Percentiles rank a stretch among this genome's conserved stretches.
Evolutionary conservation across 306 rosid species (phyloP).

Genomic region (Hippophae gyantsensis): DNA sequence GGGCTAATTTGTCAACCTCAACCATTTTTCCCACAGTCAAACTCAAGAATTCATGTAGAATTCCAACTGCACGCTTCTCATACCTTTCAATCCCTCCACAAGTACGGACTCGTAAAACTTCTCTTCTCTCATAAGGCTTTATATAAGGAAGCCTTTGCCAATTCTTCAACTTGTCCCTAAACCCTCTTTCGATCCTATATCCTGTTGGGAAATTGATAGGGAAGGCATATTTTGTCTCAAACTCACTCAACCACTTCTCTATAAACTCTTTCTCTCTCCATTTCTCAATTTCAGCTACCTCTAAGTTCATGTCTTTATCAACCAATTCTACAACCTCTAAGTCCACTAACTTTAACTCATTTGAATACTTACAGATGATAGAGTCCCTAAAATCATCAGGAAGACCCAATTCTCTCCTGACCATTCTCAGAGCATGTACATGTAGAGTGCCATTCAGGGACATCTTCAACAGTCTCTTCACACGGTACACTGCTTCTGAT

Average conservation of each 20-base stretch:
- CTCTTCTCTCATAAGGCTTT: conserved; percentile 61
- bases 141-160: conserved; percentile 77
- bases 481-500: conserved; percentile 37
- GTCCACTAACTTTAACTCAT: conserved; percentile 42
- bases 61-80: conserved; percentile 66
- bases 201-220: conserved; percentile 64
- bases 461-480: conserved; percentile 61
- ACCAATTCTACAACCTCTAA: conserved; percentile 57
- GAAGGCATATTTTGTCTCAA: conserved; percentile 59
- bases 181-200: conserved; percentile 45
- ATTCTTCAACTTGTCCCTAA: conserved; percentile 53
- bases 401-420: conserved; percentile 62
- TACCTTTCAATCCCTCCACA: conserved; percentile 50
- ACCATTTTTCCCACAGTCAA: conserved; percentile 82
- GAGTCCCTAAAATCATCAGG: conserved; percentile 68
- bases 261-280: conserved; percentile 66
- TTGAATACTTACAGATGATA: conserved; percentile 35
- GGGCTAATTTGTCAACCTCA: conserved; percentile 59
- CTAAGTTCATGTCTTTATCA: conserved; percentile 31
- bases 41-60: conserved; percentile 76
- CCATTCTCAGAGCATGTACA: conserved; percentile 59
- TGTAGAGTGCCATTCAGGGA: conserved; percentile 40
- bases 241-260: conserved; percentile 83
- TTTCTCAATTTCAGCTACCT: conserved; percentile 36
- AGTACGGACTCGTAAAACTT: conserved; percentile 22